Evolutionary conservation across 1,139 yeast genomes (phyloP).

Genomic region (Pichia sorboxylosa): DNA sequence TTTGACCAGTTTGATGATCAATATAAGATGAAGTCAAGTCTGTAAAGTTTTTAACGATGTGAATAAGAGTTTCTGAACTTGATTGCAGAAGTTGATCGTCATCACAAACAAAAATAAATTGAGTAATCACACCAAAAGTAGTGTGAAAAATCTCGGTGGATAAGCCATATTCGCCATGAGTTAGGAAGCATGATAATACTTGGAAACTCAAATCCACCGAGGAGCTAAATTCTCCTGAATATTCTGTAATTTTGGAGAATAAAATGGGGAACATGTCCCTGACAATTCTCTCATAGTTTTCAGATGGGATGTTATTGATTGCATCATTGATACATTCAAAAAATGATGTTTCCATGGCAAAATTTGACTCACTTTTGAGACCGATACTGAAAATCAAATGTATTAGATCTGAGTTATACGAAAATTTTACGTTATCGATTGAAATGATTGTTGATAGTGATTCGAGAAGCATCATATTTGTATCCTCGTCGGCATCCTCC

Average conservation of each 20-base stretch:
- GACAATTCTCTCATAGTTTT: constrained; percentile 37
- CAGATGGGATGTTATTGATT: constrained; percentile 34
- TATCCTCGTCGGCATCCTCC: constrained; percentile 67
- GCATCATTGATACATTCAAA: constrained; percentile 48
- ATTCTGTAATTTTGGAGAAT: constrained; percentile 27
- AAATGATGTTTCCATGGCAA: constrained; percentile 48
- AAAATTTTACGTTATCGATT: constrained; percentile 28
- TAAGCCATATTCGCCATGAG: constrained; percentile 21
- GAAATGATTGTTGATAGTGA: constrained; percentile 46
- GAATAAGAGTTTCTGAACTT: constrained; percentile 65
- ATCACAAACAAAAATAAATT: constrained; percentile 40
- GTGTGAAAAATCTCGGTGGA: constrained; percentile 32
- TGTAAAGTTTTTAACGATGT: constrained; percentile 39
- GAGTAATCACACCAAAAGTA: constrained; percentile 41
- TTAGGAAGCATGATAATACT: constrained; percentile 46
- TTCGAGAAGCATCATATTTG: constrained; percentile 68
- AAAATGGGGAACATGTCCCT: constrained; percentile 44
- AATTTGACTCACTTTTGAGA: constrained; percentile 63
- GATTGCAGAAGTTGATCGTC: constrained; percentile 75
- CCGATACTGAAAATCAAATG: constrained; percentile 53
- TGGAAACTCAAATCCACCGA: constrained; percentile 59
- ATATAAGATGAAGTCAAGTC: constrained; percentile 32
- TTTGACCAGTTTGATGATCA: constrained; percentile 26
- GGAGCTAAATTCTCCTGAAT: constrained; percentile 37
- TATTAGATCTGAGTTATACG: constrained; percentile 32